Conservation (phyloP, 768 basidiomycete genomes). For the Leccinum uliginosum region DNA sequence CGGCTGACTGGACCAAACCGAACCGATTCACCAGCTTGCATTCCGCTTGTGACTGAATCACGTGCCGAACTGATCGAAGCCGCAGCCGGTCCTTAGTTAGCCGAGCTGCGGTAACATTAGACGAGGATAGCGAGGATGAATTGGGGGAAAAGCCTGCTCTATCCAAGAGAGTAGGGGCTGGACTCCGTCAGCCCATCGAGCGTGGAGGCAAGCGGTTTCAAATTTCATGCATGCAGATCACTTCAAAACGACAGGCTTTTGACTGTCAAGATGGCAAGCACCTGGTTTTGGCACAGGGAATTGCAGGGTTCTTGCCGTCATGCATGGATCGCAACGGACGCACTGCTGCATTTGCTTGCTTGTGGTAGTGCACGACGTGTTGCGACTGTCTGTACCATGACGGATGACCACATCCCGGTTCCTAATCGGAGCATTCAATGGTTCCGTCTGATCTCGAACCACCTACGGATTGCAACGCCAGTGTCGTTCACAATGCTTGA, state of each 20-base stretch:
- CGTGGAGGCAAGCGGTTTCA: constrained; percentile 73
- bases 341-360: neutral
- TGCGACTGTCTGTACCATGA: constrained; percentile 1
- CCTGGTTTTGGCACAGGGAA: neutral
- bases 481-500: neutral
- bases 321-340: neutral
- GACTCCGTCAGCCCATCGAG: constrained; percentile 69
- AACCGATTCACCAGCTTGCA: no score
- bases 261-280: neutral
- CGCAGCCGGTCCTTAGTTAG: no score
- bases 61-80: no score
- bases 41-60: no score
- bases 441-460: neutral
- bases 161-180: constrained; percentile 39
- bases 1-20: no score
- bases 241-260: neutral
- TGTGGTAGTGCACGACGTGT: neutral
- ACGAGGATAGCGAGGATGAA: constrained; percentile 59
- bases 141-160: constrained; percentile 40
- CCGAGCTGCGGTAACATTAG: no score
- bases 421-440: neutral
- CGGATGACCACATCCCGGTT: neutral
- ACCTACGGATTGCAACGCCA: neutral
- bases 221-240: constrained; percentile 16
- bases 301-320: constrained; percentile 13